Evolutionary conservation across 352 stramenopile species (phyloP), one percentile per base, ranked within the genome.

Genomic region (Sclerospora graminicola): DNA sequence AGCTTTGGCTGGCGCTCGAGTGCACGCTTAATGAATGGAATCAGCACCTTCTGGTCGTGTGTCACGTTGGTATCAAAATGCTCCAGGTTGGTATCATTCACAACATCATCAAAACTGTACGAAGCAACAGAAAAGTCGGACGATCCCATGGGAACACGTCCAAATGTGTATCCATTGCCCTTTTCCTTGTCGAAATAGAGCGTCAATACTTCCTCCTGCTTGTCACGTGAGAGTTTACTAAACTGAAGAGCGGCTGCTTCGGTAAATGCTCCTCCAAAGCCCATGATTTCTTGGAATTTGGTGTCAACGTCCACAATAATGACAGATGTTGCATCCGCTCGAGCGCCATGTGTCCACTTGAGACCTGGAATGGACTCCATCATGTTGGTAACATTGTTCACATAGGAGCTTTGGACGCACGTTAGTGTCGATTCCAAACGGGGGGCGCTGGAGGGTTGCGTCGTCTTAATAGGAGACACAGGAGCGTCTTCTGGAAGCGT

Each of bases 181-280:
- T 76, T 55, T 6, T 78, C 32, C 40, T 82, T 57, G 60, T 84
- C 74, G 51, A 95, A 97, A 58, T 95, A 95, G 35, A 94, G 60
- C 48, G 72, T 75, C 20, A 96, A 34, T 10, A 95, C 60, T 45
- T 95, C 56, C 27, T 94, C 68, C 52, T 96, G 82, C 41, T 90
- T 80, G 13, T 71, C 57, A 3, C 26, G 31, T 8, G 86, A 60
- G 29, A 97, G 54, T 48, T 88, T 90, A 0, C 63, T 48, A 45
- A 97, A 93, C 50, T 96, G 82, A 36, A 94, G 58, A 6, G 80
- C 77, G n/a, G 88, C 66, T 10, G 84, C 77, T 46, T 97, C 89
- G 2, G 89, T 97, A 49, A 97, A 97, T 0, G 89, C 88, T 11
- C 87, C 89, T 15, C 89, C 57, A 60, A 97, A 97, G 29, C 89